Conservation (phyloP, 2,329 filamentous ascomycete species). For the Metarhizium guizhouense region DNA sequence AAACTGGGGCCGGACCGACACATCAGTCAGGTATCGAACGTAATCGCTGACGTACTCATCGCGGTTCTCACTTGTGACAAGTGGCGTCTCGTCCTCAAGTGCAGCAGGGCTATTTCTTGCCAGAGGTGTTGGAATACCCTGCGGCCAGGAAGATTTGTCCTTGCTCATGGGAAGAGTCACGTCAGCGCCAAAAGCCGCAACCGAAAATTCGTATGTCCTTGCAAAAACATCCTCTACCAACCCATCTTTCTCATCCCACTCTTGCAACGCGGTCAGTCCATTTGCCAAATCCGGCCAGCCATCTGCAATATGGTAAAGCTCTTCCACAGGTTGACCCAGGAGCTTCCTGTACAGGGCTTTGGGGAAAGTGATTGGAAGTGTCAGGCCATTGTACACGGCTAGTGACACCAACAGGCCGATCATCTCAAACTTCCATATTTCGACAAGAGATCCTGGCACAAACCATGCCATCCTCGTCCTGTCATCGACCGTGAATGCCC, state of each 20-base stretch:
- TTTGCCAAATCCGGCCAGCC: conserved; percentile 78
- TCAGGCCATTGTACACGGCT: conserved; percentile 88
- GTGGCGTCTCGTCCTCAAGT: conserved; percentile 43
- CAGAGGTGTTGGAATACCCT: conserved; percentile 28
- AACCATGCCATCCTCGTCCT: conserved; percentile 82
- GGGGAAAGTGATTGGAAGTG: conserved; percentile 83
- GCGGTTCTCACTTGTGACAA: conserved; percentile 78
- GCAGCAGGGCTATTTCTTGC: conserved; percentile 16
- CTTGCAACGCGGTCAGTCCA: conserved; percentile 62
- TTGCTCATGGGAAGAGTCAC: conserved; percentile 48
- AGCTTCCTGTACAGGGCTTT: conserved; percentile 75
- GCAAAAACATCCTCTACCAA: conserved; percentile 74
- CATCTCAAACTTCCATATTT: conserved; percentile 83
- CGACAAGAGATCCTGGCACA: conserved; percentile 69
- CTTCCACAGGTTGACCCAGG: conserved; percentile 57
- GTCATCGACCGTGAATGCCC: conserved; percentile 70
- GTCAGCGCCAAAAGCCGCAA: conserved; percentile 46
- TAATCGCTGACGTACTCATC: conserved; percentile 76
- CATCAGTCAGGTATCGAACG: conserved; percentile 70
- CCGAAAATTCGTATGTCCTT: conserved; percentile 79
- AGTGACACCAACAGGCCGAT: conserved; percentile 81
- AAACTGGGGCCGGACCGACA: conserved; percentile 69
- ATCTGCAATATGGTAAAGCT: conserved; percentile 70
- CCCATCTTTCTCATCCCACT: conserved; percentile 68
- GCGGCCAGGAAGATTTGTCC: conserved; percentile 40